Evolutionary conservation across 805 yeast species (phyloP), one percentile per base, ranked within the genome.

Genomic region (Metschnikowia similis): DNA sequence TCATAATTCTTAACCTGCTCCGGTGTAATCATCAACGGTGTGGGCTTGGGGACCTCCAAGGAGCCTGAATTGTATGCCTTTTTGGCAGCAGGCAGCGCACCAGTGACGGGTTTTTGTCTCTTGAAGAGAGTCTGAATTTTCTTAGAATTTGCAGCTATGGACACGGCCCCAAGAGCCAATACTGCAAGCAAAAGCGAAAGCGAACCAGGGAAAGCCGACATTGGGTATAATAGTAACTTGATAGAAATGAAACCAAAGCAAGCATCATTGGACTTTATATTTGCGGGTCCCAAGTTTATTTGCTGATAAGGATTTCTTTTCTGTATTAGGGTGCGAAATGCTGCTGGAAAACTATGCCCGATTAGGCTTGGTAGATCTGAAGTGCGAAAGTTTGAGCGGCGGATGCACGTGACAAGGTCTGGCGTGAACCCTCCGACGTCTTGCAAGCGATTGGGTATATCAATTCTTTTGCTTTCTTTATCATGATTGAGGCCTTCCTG

Each of bases 1-100:
- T 85, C 88, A 59, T 83, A 82, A 26, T 75, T 76, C 54, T 71
- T 69, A 9, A 84, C 86, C 56, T 82, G 81, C 44, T 85, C 89
- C 2, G 87, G 87, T 0, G 87, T 83, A 46, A 85, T 77, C 67
- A 70, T 71, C 29, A 84, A 66, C 0, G 89, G 87, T 0, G 82
- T 75, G 17, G 85, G 84, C 37, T 63, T 62, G 8, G 81, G 80
- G 37, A 65, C 36, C 27, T 54, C 60, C 26, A 47, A 49, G 1
- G 45, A 3, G 2, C 14, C 10, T 8, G 45, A 16, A 3, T 35
- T 16, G 11, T 43, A 43, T 11, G 34, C 40, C 10, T 35, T 28
- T 27, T 43, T 35, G 7, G 21, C 27, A 21, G 5, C 21, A 21
- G 21, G 21, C 21, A 21, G 21, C 21, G 21, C 5, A 2, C 21